Base-by-base conservation (phyloP, 1,139 yeast genomes). In the Saccharomyces uvarum region DNA sequence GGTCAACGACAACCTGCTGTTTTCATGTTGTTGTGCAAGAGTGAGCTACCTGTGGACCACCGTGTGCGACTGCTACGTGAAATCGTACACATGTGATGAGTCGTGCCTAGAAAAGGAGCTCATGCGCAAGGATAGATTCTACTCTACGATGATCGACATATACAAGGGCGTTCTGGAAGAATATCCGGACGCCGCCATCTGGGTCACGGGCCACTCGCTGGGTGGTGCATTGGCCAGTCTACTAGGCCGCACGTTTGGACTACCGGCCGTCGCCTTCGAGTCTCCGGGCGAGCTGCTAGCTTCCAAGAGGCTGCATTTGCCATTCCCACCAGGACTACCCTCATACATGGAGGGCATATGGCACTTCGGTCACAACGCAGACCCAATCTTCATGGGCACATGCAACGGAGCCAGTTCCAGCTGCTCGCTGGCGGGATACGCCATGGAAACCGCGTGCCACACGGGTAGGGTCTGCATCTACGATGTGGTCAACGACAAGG, bases 281-380 rank as follows among this genome's bases (percentile, higher is more conserved):
- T 89, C 98, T 0, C 98, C 98, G 0, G 97, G 97, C 1, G 99
- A 95, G 63, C 74, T 82, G 70, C 73, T 95, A 55, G 95, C 99
- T 0, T 79, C 93, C 0, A 78, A 77, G 61, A 77, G 99, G 61
- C 75, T 93, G 49, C 98, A 91, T 72, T 77, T 93, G 55, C 99
- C 99, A 0, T 79, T 80, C 72, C 96, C 97, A 1, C 99, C 99
- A 0, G 97, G 97, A 0, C 70, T 89, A 19, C 96, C 98, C 0
- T 73, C 77, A 16, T 80, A 84, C 65, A 75, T 81, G 70, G 97
- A 91, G 64, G 86, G 89, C 61, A 80, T 95, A 19, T 93, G 96
- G 95, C 97, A 95, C 68, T 74, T 93, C 68, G 99, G 99, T 5
- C 93, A 93, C 68, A 93, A 96, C 1, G 99, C 97, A 0, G 99